These are phyloP conservation scores for Craterostigma plantagineum DNA, from an alignment of 257 asterid genomes.

Conservation along the genomic window DNA sequence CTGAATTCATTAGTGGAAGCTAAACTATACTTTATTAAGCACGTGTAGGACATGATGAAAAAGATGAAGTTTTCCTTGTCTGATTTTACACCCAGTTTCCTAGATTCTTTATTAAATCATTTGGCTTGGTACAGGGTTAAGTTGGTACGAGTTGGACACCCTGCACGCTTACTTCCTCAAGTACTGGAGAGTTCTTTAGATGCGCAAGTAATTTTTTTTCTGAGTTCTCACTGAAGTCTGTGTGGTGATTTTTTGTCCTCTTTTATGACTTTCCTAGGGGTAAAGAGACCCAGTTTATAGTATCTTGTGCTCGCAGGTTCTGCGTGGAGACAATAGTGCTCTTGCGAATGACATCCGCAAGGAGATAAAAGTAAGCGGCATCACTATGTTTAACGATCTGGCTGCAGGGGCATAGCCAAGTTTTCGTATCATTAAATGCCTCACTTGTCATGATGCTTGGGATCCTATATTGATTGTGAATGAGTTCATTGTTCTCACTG, in stretches of 20 bases:
- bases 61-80: not conserved
- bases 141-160: constrained; percentile 94
- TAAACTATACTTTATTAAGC: no score
- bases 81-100: constrained; percentile 3
- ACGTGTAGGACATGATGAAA: not conserved
- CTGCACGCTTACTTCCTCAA: constrained; percentile 97
- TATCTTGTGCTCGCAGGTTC: constrained; percentile 33
- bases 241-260: constrained; percentile 1
- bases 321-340: constrained; percentile 89
- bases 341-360: constrained; percentile 96
- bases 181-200: constrained; percentile 82
- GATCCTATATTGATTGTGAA: no score
- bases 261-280: constrained; percentile 3
- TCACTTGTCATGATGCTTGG: no score
- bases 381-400: no score
- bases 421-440: no score
- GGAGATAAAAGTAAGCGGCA: constrained; percentile 65
- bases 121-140: constrained; percentile 40
- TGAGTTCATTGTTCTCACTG: constrained; percentile 4
- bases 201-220: constrained; percentile 74
- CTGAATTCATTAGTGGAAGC: no score
- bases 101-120: constrained; percentile 6
- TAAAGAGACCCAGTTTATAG: constrained; percentile 2
- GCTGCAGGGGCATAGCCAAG: no score
- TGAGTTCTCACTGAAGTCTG: not conserved